Base-by-base conservation (phyloP, 2,329 filamentous ascomycete genomes). In the Fusarium nisikadoi region DNA sequence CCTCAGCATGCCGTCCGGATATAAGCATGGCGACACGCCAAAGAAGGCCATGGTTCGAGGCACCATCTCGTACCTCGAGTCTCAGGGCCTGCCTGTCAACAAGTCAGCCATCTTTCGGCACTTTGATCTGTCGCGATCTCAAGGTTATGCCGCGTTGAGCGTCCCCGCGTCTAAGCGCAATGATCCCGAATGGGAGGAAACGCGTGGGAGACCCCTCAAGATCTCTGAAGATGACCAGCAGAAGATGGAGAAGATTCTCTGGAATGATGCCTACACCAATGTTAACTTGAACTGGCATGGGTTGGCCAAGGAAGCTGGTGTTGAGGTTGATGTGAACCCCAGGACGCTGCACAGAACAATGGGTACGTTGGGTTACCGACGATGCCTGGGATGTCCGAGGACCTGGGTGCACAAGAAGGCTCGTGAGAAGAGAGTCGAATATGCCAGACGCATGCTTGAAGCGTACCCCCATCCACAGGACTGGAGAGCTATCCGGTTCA, bases 21-120 rank as follows among this genome's bases (percentile, higher is more conserved):
- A 80, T 68, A 81, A 80, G 60, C 81, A 82, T 71, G 79, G 79
- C 52, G 81, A 82, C 72, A 79, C 79, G 47, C 77, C 79, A 17
- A 81, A 81, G 71, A 81, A 81, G 77, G 81, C 80, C 62, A 80
- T 82, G 79, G 81, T 82, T 39, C 78, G 81, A 16, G 81, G 81
- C 13, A 81, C 80, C 52, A 82, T 82, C 69, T 82, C 81, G 8
- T 82, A 82, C 71, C 80, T 83, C 20, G 81, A 82, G 70, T 79
- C 80, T 5, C 78, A 82, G 38, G 80, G 80, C 61, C 74, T 82
- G 23, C 79, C 79, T 5, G 80, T 82, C 57, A 82, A 83, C 76
- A 82, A 82, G 73, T 79, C 79, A 36, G 80, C 81, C 74, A 82
- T 83, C 65, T 82, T 83, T 66, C 77, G 80, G 36, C 81, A 83